Percentiles rank a stretch among this genome's conserved stretches.
Conservation (phyloP, 139 green algal species). For the Parachlorella kessleri region DNA sequence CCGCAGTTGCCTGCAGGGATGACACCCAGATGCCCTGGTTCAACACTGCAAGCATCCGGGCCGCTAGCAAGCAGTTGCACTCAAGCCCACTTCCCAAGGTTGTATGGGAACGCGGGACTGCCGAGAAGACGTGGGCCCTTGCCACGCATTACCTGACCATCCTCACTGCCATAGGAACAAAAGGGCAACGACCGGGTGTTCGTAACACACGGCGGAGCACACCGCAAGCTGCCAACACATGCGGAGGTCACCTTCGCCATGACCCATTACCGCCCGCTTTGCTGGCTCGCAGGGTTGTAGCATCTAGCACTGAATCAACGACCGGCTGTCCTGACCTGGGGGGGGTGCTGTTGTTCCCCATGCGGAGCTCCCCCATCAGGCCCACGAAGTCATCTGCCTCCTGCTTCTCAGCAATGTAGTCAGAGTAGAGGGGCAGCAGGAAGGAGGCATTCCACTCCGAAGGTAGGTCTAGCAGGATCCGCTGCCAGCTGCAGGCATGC, state of each 20-base stretch:
- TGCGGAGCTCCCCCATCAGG: no score
- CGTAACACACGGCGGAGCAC: neutral
- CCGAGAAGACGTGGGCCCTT: no score
- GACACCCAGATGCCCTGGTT: no score
- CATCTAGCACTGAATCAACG: neutral
- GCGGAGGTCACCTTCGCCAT: neutral
- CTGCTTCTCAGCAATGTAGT: neutral
- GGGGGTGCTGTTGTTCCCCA: no score
- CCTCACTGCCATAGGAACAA: no score
- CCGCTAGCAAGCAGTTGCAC: no score
- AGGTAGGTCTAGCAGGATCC: neutral
- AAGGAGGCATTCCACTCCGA: constrained; percentile 10
- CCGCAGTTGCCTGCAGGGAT: no score
- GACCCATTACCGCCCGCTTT: neutral
- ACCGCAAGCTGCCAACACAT: neutral
- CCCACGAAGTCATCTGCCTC: neutral
- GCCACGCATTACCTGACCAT: no score
- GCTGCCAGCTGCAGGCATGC: constrained; percentile 10
- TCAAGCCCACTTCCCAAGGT: no score
- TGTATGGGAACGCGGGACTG: no score
- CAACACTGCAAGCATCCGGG: no score
- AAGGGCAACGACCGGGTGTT: no score
- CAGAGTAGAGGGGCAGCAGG: neutral
- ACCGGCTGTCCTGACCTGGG: neutral
- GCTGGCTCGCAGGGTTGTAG: neutral